Percentiles rank a stretch among this genome's conserved stretches.
These are phyloP conservation scores for Rhodotorula sp. DNA, from an alignment of 1,284 basidiomycete genomes.

Conservation along the genomic window DNA sequence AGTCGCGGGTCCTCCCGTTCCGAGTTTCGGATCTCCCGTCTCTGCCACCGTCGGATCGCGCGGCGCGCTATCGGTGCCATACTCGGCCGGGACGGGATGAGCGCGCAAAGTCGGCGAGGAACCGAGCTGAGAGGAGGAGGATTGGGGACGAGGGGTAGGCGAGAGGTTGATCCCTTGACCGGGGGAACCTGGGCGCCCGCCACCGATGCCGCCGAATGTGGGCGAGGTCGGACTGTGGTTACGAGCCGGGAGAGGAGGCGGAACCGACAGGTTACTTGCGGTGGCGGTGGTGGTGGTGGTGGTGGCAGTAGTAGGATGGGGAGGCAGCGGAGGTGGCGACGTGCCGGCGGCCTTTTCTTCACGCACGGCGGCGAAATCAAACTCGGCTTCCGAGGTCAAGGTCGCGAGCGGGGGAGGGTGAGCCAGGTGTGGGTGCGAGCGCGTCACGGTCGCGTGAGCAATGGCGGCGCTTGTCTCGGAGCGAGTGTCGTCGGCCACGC, in stretches of 20 bases:
- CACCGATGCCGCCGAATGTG: neutral
- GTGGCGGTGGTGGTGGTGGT: neutral
- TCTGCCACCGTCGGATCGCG: slow-evolving; percentile 42
- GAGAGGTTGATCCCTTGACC: slow-evolving; percentile 34
- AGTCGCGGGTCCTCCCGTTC: slow-evolving; percentile 40
- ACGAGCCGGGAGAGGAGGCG: neutral
- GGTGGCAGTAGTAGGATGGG: neutral
- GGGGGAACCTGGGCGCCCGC: neutral
- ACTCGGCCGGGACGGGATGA: slow-evolving; percentile 11
- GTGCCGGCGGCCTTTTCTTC: neutral
- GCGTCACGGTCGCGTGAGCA: neutral
- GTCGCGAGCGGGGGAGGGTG: slow-evolving; percentile 8
- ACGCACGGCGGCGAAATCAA: neutral
- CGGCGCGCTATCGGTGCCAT: slow-evolving; percentile 1
- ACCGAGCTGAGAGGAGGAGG: slow-evolving; percentile 4
- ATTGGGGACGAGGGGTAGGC: slow-evolving; percentile 22
- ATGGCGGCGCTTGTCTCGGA: neutral
- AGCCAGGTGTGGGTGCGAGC: neutral
- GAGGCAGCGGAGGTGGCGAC: neutral
- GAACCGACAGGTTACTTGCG: neutral
- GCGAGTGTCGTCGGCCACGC: neutral
- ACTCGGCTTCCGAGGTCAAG: slow-evolving; percentile 2
- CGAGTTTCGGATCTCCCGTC: slow-evolving; percentile 39
- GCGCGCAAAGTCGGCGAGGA: neutral
- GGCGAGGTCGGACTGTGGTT: neutral